These are phyloP conservation scores for Malassezia brasiliensis DNA, from an alignment of 1,284 basidiomycete species.

Conservation along the genomic window DNA sequence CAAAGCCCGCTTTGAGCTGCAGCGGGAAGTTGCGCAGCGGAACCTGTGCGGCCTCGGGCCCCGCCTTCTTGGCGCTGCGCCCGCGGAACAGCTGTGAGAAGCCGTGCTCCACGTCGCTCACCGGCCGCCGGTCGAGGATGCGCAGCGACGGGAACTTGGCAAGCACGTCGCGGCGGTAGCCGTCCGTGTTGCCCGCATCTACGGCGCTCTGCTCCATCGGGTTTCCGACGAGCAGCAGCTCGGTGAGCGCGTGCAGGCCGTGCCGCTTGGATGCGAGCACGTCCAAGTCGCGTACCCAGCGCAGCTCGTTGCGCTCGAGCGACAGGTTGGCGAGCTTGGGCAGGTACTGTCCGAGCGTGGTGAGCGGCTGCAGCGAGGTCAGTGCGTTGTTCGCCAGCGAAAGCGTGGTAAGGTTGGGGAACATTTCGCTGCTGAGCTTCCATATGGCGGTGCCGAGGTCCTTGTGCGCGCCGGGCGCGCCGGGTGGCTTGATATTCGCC, in stretches of 20 bases:
- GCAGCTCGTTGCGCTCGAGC: conserved; percentile 53
- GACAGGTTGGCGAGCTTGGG: conserved; percentile 61
- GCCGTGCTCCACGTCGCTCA: conserved; percentile 58
- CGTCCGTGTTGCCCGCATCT: conserved; percentile 61
- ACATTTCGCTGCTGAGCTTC: conserved; percentile 69
- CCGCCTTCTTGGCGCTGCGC: conserved; percentile 22
- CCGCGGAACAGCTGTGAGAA: conserved; percentile 60
- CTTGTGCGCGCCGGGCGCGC: conserved; percentile 55
- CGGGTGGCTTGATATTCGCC: conserved; percentile 59
- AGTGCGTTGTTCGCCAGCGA: conserved; percentile 34
- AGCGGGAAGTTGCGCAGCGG: conserved; percentile 56
- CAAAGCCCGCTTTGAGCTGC: conserved; percentile 64
- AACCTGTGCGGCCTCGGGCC: conserved; percentile 33
- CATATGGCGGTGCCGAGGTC: conserved; percentile 71
- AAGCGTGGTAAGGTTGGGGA: conserved; percentile 31
- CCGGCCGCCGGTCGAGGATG: conserved; percentile 57
- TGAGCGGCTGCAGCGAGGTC: conserved; percentile 33
- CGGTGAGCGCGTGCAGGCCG: conserved; percentile 47
- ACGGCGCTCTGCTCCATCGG: conserved; percentile 61
- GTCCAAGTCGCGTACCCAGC: conserved; percentile 43
- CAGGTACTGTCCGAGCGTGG: conserved; percentile 49
- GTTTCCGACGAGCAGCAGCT: conserved; percentile 70
- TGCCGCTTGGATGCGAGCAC: conserved; percentile 21
- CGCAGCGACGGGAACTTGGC: conserved; percentile 29
- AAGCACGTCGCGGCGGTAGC: conserved; percentile 20